These are phyloP conservation scores for Pythium rishiriense DNA, from an alignment of 352 stramenopile genomes.

Conservation along the genomic window DNA sequence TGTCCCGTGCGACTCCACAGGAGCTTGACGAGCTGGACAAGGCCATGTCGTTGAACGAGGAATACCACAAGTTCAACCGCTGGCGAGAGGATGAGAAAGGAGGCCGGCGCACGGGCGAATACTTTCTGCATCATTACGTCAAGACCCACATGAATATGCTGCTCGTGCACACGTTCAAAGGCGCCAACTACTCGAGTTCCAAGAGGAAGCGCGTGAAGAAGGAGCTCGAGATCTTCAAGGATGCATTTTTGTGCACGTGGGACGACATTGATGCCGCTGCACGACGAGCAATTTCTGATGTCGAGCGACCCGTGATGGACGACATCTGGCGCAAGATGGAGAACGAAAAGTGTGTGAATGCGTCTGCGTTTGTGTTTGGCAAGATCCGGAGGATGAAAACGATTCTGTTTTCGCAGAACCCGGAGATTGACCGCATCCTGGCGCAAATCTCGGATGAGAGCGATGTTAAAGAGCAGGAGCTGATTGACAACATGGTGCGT, in stretches of 20 bases:
- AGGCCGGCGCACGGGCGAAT: constrained; percentile 62
- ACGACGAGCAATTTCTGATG: constrained; percentile 65
- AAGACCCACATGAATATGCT: constrained; percentile 78
- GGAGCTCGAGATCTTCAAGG: constrained; percentile 59
- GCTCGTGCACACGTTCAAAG: constrained; percentile 56
- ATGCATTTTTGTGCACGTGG: constrained; percentile 85
- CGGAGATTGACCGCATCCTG: constrained; percentile 42
- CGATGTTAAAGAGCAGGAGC: constrained; percentile 47
- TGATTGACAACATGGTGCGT: constrained; percentile 63
- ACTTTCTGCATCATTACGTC: constrained; percentile 85
- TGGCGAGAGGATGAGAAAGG: constrained; percentile 75
- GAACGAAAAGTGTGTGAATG: constrained; percentile 37
- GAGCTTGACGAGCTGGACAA: constrained; percentile 75
- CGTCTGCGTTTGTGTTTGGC: constrained; percentile 39
- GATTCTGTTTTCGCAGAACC: constrained; percentile 36
- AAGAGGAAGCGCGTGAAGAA: constrained; percentile 67
- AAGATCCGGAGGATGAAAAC: constrained; percentile 42
- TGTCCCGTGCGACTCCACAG: constrained; percentile 57
- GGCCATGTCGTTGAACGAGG: constrained; percentile 67
- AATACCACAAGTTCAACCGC: constrained; percentile 78
- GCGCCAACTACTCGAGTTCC: constrained; percentile 23
- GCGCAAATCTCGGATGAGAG: constrained; percentile 60
- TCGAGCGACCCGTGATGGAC: constrained; percentile 72
- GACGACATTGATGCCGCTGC: constrained; percentile 68
- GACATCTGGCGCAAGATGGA: constrained; percentile 70